Evolutionary conservation across 1,139 yeast genomes (phyloP), one percentile per base, ranked within the genome.

Genomic region (Zygoascus meyerae): DNA sequence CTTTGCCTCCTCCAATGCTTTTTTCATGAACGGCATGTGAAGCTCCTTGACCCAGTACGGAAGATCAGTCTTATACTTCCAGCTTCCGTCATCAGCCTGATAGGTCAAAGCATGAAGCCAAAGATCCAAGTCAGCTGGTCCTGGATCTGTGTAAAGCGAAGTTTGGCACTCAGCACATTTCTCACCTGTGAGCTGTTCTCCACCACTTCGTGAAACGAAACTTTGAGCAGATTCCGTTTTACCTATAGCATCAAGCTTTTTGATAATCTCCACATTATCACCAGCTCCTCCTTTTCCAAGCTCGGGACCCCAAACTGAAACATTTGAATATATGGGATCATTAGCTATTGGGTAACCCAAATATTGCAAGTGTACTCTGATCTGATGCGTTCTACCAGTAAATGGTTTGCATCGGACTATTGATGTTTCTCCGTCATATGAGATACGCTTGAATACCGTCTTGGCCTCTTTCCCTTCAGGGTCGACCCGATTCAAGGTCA

Each of bases 311-410:
- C 96, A 89, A 1, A 85, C 80, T 16, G 65, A 64, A 17, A 74
- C 74, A 49, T 82, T 81, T 1, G 82, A 71, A 55, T 92, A 92
- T 0, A 92, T 75, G 0, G 97, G 97, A 64, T 92, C 98, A 63
- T 92, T 92, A 28, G 95, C 95, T 45, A 92, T 92, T 0, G 98
- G 96, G 57, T 78, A 78, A 0, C 97, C 96, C 26, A 92, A 60
- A 56, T 74, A 84, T 64, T 90, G 97, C 47, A 92, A 67, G 67
- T 92, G 98, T 0, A 92, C 95, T 47, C 98, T 70, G 44, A 92
- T 87, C 62, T 92, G 98, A 63, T 92, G 98, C 0, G 97, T 86
- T 58, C 98, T 73, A 0, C 98, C 98, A 0, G 98, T 90, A 15
- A 76, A 66, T 0, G 98, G 98, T 51, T 71, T 75, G 63, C 97